Base-by-base conservation (phyloP, 129 eudicot genomes). In the Kitagawia praeruptora region DNA sequence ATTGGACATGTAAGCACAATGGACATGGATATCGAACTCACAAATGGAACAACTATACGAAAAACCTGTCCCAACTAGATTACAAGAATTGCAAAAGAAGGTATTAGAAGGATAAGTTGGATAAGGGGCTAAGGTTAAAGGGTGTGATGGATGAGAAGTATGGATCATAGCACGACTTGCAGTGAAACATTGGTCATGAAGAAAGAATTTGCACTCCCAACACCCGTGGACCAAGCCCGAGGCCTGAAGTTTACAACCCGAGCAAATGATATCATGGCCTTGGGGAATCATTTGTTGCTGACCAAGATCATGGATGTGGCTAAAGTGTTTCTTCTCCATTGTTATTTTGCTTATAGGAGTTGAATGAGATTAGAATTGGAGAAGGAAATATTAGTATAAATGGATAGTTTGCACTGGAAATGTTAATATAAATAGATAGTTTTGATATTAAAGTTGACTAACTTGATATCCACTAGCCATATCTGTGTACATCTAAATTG, bases 241-340 rank as follows among this genome's bases (percentile, higher is more conserved):
- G 23, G 47, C 83, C 38, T 79, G 78, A 78, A 76, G 80, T 80
- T 87, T 74, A 85, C 80, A 83, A 66, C 88, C 81, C 19, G 53
- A 42, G 79, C 97, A 92, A 25, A 81, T 74, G 77, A 83, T 80
- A 80, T 89, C 81, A 6, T 86, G n/a, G 16, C 87, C 89, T 34
- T 85, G 85, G 1, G 92, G 91, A 77, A 88, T 18, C 46, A 88
- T 18, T 51, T 92, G 88, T 31, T 89, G 89, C 58, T 74, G 51
- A 69, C 46, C 53, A 39, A 92, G 88, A 81, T 78, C 73, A 78
- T 92, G 97, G 11, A 28, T 49, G 82, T 92, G 97, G 88, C 92
- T 92, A 83, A 92, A 92, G 72, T 92, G 95, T 81, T 88, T 92
- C 82, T 73, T 56, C 71, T 86, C 95, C 97, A 92, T 92, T 71